Percentiles rank a stretch among this genome's conserved stretches.
phyloP scores from a whole-genome alignment of 2,329 filamentous ascomycete genomes.

The Diaporthe sp. region DNA sequence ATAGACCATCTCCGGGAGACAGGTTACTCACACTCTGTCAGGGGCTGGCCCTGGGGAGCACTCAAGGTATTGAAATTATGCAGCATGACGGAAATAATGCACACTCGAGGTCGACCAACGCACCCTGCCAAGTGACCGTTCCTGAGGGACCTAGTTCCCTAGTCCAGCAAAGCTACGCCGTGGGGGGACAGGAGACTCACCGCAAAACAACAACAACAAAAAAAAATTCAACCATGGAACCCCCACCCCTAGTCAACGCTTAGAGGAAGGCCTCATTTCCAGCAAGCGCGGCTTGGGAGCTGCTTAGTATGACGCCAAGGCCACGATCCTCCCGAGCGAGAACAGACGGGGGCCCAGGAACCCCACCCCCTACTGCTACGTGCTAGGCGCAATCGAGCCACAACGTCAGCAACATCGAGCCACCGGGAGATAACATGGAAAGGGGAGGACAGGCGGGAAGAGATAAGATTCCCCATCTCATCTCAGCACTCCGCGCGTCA shows the following conservation, averaged over 20 bases:
- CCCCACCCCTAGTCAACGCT: not conserved
- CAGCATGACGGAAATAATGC: not conserved
- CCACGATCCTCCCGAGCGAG: constrained; percentile 5
- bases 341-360: not conserved
- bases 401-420: constrained; percentile 11
- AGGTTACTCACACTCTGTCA: not conserved
- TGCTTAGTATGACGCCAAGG: constrained; percentile 21
- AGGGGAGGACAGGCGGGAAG: not conserved
- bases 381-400: not conserved
- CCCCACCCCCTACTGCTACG: not conserved
- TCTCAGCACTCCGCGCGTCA: not conserved
- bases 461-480: not conserved
- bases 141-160: not conserved
- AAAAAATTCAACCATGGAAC: not conserved
- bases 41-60: not conserved
- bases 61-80: not conserved
- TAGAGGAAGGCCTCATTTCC: constrained; percentile 5
- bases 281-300: not conserved
- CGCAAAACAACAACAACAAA: not conserved
- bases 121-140: not conserved
- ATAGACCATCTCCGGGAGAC: not conserved
- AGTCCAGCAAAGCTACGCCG: not conserved
- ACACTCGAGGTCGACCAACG: not conserved
- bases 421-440: not conserved
- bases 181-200: not conserved